Base-by-base conservation (phyloP, 2,329 filamentous ascomycete genomes). In the Huntiella abstrusa region DNA sequence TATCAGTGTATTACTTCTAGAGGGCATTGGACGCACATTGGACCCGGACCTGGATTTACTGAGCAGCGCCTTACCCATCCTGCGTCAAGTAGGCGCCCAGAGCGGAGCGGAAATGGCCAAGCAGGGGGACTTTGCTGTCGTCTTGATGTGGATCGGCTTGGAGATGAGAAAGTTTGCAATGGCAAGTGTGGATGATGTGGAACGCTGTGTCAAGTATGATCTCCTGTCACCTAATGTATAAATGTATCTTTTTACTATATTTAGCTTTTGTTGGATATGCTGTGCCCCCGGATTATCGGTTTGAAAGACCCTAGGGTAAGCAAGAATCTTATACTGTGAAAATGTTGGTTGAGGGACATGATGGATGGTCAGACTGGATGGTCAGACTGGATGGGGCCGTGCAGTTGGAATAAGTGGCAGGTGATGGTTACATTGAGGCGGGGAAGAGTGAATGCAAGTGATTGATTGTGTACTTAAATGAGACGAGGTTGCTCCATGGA, bases 191-290 rank as follows among this genome's bases (percentile, higher is more conserved):
- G 85, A 93, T 58, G 86, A 86, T 61, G 83, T 86, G 33, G 86
- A 94, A 62, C 71, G 75, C 56, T 93, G 84, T 59, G 87, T 95
- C 55, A 91, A 87, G 59, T 93, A 88, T 54, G 86, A 95, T 62
- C 71, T 84, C 52, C 65, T 95, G 51, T 84, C 84, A 42, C 86
- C 86, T 2, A 94, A 93, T 65, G 77, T 93, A 52, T 94, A 64
- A 57, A 22, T 43, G 19, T 8, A 28, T 28, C 8, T 28, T 28
- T 10, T 28, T 28, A 28, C 22, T 28, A 28, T 28, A 28, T 28
- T 28, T 15, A 12, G 34, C 10, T 6, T 37, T 17, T 39, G 22
- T 33, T 19, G 28, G 15, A 39, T 32, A n/a, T 5, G 22, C 22
- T 28, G 22, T 28, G 22, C 22, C 22, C 22, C 22, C 22, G 22